phyloP scores from a whole-genome alignment of 441 rosid species.

The Adansonia grandidieri region DNA sequence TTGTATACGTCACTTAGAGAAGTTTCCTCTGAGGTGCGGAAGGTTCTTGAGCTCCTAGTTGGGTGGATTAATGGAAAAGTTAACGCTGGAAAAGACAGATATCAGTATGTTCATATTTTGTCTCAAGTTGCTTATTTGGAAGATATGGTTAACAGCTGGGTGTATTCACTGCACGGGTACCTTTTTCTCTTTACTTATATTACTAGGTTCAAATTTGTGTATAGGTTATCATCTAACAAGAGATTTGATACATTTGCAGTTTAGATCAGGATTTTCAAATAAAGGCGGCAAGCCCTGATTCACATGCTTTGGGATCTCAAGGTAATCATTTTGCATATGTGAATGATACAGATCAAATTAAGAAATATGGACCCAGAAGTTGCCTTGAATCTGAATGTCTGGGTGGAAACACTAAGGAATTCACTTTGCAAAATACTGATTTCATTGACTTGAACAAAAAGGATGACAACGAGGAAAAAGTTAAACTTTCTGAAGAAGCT shows the following conservation, averaged over 20 bases:
- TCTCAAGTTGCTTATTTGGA: constrained; percentile 96
- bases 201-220: constrained; percentile 26
- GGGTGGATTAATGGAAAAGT: constrained; percentile 71
- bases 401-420: constrained; percentile 35
- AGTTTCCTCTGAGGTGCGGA: constrained; percentile 81
- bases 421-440: constrained; percentile 38
- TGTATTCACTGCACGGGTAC: constrained; percentile 82
- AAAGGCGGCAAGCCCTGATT: constrained; percentile 41
- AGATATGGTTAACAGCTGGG: constrained; percentile 94
- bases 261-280: constrained; percentile 59
- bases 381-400: constrained; percentile 28
- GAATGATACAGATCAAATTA: constrained; percentile 37
- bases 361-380: constrained; percentile 36
- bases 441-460: constrained; percentile 29
- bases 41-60: constrained; percentile 90
- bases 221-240: constrained; percentile 38
- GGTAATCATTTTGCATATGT: constrained; percentile 26
- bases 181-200: constrained; percentile 22
- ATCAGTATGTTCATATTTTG: constrained; percentile 70
- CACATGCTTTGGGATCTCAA: constrained; percentile 40
- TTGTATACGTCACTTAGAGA: constrained; percentile 68
- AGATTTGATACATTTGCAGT: constrained; percentile 54
- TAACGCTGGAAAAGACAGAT: constrained; percentile 84
- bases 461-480: constrained; percentile 28
- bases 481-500: constrained; percentile 31